These are phyloP conservation scores for Populus tremula DNA, from an alignment of 345 rosid genomes.

Conservation along the genomic window DNA sequence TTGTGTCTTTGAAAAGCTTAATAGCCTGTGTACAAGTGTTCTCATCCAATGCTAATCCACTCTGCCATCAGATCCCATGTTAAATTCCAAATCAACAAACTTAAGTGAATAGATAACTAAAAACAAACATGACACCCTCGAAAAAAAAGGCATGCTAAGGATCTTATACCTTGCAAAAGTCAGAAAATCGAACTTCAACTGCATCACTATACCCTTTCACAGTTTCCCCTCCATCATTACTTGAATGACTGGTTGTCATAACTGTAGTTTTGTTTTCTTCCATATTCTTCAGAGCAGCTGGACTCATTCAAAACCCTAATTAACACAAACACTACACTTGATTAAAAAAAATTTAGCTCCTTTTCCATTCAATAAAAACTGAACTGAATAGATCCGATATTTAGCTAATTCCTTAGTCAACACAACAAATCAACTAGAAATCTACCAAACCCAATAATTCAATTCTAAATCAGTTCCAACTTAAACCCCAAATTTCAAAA, in stretches of 20 bases:
- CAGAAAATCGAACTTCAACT: conserved; percentile 38
- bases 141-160: neutral
- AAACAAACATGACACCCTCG: neutral
- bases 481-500: too few relatives aligned
- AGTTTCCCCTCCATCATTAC: conserved; percentile 18
- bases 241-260: conserved; percentile 15
- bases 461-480: too few relatives aligned
- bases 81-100: neutral
- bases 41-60: conserved; percentile 55
- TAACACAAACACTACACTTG: neutral
- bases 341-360: neutral
- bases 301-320: conserved; percentile 18
- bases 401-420: neutral
- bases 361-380: neutral
- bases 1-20: conserved; percentile 70
- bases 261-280: conserved; percentile 28
- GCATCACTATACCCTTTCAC: conserved; percentile 15
- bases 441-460: neutral
- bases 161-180: conserved; percentile 46
- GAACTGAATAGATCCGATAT: neutral
- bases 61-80: conserved; percentile 41
- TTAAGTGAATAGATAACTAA: neutral
- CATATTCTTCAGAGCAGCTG: conserved; percentile 18
- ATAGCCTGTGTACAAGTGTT: conserved; percentile 35
- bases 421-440: neutral